Conservation (phyloP, 805 yeast species). For the Yarrowia bubula region DNA sequence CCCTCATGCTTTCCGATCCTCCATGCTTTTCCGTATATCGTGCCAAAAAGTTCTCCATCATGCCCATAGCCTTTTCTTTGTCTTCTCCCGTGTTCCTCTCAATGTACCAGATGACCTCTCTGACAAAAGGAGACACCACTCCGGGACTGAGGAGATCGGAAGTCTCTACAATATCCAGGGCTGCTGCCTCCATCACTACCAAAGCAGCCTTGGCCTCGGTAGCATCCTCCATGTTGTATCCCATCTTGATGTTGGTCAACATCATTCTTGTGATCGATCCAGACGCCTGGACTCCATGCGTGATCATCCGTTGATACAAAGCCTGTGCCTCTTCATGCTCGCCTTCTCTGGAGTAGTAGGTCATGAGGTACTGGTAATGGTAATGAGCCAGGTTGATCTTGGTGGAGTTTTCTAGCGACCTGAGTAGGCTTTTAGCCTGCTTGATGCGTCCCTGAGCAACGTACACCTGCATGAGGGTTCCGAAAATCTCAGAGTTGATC, state of each 20-base stretch:
- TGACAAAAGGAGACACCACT: background rate
- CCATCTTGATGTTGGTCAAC: background rate
- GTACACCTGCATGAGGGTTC: background rate
- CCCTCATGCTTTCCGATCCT: conserved; percentile 11
- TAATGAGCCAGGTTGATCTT: background rate
- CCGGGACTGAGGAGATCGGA: conserved; percentile 5
- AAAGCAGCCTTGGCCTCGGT: background rate
- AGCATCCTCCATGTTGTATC: background rate
- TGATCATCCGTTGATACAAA: background rate
- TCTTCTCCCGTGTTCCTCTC: background rate
- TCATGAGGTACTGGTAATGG: conserved; percentile 12
- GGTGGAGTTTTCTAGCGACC: background rate
- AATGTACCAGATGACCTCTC: background rate
- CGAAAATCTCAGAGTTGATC: background rate
- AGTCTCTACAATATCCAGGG: background rate
- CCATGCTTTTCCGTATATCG: conserved; percentile 15
- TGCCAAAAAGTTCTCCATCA: background rate
- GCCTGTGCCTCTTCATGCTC: background rate
- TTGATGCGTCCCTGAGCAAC: background rate
- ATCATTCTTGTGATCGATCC: background rate
- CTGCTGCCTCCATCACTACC: conserved; percentile 18
- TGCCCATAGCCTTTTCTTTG: background rate
- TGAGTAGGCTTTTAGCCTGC: background rate
- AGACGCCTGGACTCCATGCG: background rate
- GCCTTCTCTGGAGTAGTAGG: background rate